Conservation (phyloP, 139 green algal species). For the Chlamydomonas applanata region DNA sequence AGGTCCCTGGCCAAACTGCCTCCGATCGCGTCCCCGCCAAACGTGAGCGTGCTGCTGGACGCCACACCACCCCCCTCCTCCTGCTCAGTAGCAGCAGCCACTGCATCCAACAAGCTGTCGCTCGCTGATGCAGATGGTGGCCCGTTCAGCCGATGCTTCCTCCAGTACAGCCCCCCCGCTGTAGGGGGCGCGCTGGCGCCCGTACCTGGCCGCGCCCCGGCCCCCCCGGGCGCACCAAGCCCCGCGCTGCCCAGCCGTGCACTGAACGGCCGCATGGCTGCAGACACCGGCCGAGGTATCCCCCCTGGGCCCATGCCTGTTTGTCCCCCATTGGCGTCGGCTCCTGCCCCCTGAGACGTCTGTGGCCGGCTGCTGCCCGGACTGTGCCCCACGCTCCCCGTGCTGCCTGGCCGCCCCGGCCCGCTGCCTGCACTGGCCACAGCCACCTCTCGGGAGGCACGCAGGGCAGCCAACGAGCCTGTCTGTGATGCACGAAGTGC, state of each 20-base stretch:
- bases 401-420: conserved; percentile 1
- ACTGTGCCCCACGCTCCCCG: not conserved
- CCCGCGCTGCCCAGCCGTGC: not conserved
- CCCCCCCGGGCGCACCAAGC: not conserved
- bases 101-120: not conserved
- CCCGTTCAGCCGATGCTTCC: conserved; percentile 35
- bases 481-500: conserved; percentile 24
- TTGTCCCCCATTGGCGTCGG: too few relatives aligned
- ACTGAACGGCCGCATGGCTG: not conserved
- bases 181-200: conserved; percentile 13
- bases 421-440: not conserved
- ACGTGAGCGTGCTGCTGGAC: conserved; percentile 22
- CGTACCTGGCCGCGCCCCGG: conserved; percentile 11
- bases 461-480: too few relatives aligned
- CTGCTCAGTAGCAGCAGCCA: not conserved
- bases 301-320: not conserved
- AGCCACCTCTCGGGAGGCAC: not conserved
- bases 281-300: not conserved
- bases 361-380: not conserved
- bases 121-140: not conserved
- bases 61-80: not conserved
- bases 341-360: not conserved
- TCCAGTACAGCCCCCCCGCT: conserved; percentile 41
- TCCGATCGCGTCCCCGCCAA: conserved; percentile 23
- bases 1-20: conserved; percentile 39